phyloP scores from a whole-genome alignment of 2,329 filamentous ascomycete species.

The Phoma sp. region DNA sequence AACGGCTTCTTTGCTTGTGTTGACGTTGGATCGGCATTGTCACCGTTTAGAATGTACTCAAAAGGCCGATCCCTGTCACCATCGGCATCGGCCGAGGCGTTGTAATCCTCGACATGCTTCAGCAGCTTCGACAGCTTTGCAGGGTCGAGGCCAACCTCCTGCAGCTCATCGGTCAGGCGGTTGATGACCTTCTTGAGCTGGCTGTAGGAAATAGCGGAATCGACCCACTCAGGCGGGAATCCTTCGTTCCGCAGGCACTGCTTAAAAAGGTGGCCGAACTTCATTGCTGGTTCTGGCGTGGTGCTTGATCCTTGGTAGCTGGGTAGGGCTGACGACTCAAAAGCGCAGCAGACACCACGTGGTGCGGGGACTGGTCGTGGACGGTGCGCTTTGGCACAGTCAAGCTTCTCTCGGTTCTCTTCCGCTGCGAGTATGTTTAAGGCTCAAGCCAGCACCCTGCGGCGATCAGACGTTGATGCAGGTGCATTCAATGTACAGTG shows the following conservation, averaged over 20 bases:
- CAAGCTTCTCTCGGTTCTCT: constrained; percentile 5
- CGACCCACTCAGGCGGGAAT: constrained; percentile 75
- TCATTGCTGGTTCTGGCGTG: constrained; percentile 65
- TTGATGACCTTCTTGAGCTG: constrained; percentile 91
- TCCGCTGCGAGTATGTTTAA: constrained; percentile 7
- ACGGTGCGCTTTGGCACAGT: neutral
- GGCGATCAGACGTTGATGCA: constrained; percentile 15
- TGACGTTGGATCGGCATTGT: constrained; percentile 10
- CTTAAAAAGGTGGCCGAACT: constrained; percentile 83
- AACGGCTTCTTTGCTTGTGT: constrained; percentile 50
- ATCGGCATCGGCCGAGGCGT: constrained; percentile 31
- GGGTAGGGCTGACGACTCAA: constrained; percentile 34
- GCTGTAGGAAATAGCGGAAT: constrained; percentile 81
- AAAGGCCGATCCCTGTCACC: constrained; percentile 44
- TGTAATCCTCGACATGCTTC: constrained; percentile 51
- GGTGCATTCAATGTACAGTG: constrained; percentile 9
- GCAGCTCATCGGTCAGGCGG: constrained; percentile 75
- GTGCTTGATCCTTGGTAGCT: constrained; percentile 16
- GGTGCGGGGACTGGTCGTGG: constrained; percentile 26
- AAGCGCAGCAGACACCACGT: constrained; percentile 37
- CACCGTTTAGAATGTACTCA: constrained; percentile 46
- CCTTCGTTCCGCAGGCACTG: constrained; percentile 73
- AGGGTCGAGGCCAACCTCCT: constrained; percentile 73
- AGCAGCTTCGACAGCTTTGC: constrained; percentile 73
- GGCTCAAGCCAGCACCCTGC: constrained; percentile 17